These are phyloP conservation scores for Dendrocalamus sinicus DNA, from an alignment of 176 grass and related monocot species.

Conservation along the genomic window DNA sequence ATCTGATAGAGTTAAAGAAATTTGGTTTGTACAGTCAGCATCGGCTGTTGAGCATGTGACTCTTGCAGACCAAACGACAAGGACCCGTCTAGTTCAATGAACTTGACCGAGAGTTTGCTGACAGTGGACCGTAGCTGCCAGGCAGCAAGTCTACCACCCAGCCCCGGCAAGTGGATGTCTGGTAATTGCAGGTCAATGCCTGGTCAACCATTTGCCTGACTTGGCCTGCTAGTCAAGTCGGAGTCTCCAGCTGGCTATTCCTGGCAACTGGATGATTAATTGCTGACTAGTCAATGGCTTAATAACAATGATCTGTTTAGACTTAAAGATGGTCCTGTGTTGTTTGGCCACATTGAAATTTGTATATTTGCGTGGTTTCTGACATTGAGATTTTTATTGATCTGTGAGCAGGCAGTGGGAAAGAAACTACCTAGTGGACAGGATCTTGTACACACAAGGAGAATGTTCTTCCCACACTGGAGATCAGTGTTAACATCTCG, in stretches of 20 bases:
- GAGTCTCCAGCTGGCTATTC: neutral
- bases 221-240: too few species aligned
- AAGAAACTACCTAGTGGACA: neutral
- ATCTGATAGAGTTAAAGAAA: too few species aligned
- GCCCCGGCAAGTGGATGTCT: too few species aligned
- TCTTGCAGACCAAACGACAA: too few species aligned
- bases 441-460: neutral
- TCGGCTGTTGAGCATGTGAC: too few species aligned
- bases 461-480: slow-evolving; percentile 9
- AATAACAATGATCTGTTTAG: neutral
- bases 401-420: neutral
- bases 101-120: too few species aligned
- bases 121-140: too few species aligned
- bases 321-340: neutral
- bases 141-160: too few species aligned
- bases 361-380: neutral
- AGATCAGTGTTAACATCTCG: neutral
- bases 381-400: neutral
- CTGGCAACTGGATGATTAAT: neutral
- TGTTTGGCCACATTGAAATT: neutral
- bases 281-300: neutral
- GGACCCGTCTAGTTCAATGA: too few species aligned
- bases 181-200: too few species aligned
- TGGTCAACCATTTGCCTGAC: too few species aligned
- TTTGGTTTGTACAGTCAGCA: too few species aligned